Evolutionary conservation across 495 filamentous ascomycete genomes (phyloP).

Genomic region (Thermochaetoides thermophila): DNA sequence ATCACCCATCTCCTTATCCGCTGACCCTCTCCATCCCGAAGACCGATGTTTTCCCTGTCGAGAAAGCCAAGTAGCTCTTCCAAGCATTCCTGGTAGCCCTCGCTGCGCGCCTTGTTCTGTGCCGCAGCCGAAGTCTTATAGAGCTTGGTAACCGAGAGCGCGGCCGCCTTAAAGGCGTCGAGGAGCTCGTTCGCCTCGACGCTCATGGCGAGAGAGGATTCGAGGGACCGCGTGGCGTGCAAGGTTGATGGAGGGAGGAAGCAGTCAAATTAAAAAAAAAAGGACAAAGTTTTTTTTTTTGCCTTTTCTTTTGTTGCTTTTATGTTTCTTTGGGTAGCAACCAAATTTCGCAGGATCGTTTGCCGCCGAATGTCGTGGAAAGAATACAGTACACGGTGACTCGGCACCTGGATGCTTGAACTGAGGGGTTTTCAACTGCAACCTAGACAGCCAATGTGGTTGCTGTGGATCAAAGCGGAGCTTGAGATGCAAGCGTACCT

Average conservation of each 20-base stretch:
- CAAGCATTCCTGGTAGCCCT: conserved; percentile 88
- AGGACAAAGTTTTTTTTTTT: no score
- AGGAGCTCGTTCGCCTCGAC: conserved; percentile 61
- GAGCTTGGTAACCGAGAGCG: conserved; percentile 86
- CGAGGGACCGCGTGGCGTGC: background rate
- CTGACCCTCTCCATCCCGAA: conserved; percentile 69
- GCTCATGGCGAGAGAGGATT: conserved; percentile 11
- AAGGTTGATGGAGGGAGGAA: background rate
- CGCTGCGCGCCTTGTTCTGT: conserved; percentile 52
- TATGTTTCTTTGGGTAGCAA: no score
- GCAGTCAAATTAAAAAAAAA: no score
- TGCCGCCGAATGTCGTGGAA: conserved; percentile 2
- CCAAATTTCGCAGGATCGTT: no score
- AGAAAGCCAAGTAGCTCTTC: conserved; percentile 78
- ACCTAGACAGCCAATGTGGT: conserved; percentile 2
- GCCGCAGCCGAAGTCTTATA: conserved; percentile 79
- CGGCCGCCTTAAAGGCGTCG: conserved; percentile 80
- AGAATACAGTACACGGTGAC: background rate
- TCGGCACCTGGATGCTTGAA: background rate
- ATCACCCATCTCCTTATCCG: conserved; percentile 71
- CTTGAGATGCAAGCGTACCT: background rate
- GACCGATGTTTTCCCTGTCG: conserved; percentile 61
- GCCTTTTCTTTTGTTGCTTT: no score
- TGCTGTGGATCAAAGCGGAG: background rate
- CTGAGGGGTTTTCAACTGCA: conserved; percentile 12